Evolutionary conservation across 2,329 filamentous ascomycete species (phyloP).

Genomic region (Westerdykella ornata): DNA sequence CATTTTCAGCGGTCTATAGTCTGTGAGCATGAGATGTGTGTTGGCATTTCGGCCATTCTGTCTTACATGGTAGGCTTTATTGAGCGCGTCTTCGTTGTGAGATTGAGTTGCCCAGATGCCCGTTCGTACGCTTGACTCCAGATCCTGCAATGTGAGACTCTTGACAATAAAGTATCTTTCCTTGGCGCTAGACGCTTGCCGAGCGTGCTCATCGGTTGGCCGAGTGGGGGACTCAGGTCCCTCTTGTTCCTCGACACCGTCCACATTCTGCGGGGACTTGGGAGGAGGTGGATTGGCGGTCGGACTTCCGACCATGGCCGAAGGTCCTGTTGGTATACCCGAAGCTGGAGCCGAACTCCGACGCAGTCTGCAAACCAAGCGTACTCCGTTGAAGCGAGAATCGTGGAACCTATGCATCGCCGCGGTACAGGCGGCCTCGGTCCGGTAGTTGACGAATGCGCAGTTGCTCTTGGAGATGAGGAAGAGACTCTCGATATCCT

Average conservation of each 20-base stretch:
- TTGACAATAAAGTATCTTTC: conserved; percentile 91
- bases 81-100: conserved; percentile 81
- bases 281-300: conserved; percentile 21
- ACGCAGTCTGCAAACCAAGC: conserved; percentile 77
- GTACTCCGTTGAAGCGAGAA: conserved; percentile 77
- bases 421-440: conserved; percentile 64
- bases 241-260: conserved; percentile 10
- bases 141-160: conserved; percentile 82
- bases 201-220: conserved; percentile 8
- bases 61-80: conserved; percentile 71
- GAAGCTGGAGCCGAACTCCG: conserved; percentile 45
- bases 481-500: conserved; percentile 79
- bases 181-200: conserved; percentile 40
- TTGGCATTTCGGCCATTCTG: background rate
- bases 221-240: conserved; percentile 4
- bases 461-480: conserved; percentile 96
- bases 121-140: conserved; percentile 80
- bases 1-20: conserved; percentile 64
- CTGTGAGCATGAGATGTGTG: conserved; percentile 10
- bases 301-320: conserved; percentile 36
- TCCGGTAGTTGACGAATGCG: conserved; percentile 90
- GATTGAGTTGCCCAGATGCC: conserved; percentile 91
- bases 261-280: conserved; percentile 17
- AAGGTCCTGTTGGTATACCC: conserved; percentile 51
- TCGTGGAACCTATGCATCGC: conserved; percentile 85